These are phyloP conservation scores for Hapsidospora chrysogenum DNA, from an alignment of 495 filamentous ascomycete genomes.

Conservation along the genomic window DNA sequence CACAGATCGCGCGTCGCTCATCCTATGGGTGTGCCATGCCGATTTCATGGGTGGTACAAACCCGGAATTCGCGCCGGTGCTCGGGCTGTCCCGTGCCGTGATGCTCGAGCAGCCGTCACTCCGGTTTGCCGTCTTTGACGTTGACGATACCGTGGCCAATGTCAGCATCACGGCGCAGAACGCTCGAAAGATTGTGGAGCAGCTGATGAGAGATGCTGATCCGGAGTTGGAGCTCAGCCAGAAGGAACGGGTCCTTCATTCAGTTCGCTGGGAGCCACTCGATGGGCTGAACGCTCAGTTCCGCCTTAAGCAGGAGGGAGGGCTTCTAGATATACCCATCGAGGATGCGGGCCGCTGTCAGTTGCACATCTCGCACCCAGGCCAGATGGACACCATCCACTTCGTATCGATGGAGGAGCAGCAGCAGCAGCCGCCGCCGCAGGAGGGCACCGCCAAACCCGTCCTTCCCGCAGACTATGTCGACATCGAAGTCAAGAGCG, in stretches of 20 bases:
- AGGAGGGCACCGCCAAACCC: too few species aligned
- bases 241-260: conserved; percentile 7
- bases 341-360: conserved; percentile 3
- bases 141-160: conserved; percentile 6
- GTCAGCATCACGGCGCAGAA: neutral
- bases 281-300: conserved; percentile 9
- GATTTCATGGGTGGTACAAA: conserved; percentile 7
- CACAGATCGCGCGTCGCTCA: conserved; percentile 11
- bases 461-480: conserved; percentile 25
- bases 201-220: neutral
- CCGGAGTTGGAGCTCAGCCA: conserved; percentile 11
- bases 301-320: conserved; percentile 2
- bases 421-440: conserved; percentile 10
- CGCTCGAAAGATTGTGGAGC: neutral
- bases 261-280: conserved; percentile 14
- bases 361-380: conserved; percentile 10
- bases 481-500: conserved; percentile 31
- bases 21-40: conserved; percentile 18
- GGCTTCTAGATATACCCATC: too few species aligned
- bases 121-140: conserved; percentile 12
- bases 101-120: conserved; percentile 22
- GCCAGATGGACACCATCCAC: conserved; percentile 29
- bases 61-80: conserved; percentile 13
- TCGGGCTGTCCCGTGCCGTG: conserved; percentile 17
- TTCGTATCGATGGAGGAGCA: conserved; percentile 20